These are phyloP conservation scores for Annona cherimola DNA, from an alignment of 164 flowering plant genomes.

Conservation along the genomic window DNA sequence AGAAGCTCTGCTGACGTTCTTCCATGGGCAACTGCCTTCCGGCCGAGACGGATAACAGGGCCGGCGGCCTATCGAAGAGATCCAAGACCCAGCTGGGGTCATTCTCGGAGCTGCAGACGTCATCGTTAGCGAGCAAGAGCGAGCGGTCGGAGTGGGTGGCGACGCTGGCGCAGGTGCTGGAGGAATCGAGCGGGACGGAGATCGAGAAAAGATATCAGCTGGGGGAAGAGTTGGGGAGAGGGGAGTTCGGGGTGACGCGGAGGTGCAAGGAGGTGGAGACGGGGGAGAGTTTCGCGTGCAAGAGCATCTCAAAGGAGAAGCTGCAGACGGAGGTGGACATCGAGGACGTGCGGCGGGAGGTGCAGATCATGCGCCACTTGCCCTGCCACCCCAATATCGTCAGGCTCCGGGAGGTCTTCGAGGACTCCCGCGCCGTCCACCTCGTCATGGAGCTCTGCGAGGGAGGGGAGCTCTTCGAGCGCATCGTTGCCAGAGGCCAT, in stretches of 20 bases:
- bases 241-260: slow-evolving; percentile 71
- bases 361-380: slow-evolving; percentile 68
- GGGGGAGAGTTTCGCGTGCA: slow-evolving; percentile 55
- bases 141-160: neutral
- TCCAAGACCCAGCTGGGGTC: no score
- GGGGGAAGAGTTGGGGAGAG: slow-evolving; percentile 71
- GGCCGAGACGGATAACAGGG: no score
- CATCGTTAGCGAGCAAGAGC: neutral
- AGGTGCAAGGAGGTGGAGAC: slow-evolving; percentile 36
- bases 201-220: slow-evolving; percentile 27
- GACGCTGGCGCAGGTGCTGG: slow-evolving; percentile 15
- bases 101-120: no score
- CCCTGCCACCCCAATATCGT: slow-evolving; percentile 67
- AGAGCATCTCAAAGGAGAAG: slow-evolving; percentile 59
- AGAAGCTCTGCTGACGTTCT: no score
- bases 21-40: no score
- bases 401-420: slow-evolving; percentile 52
- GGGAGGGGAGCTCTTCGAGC: slow-evolving; percentile 75
- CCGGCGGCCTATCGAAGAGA: no score
- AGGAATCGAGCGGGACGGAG: slow-evolving; percentile 25
- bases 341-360: slow-evolving; percentile 78
- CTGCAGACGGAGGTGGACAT: slow-evolving; percentile 63
- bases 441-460: slow-evolving; percentile 22
- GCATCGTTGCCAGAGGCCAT: slow-evolving; percentile 70
- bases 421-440: slow-evolving; percentile 56